Percentiles rank a stretch among this genome's conserved stretches.
Evolutionary conservation across 345 rosid species (phyloP).

Genomic region (Pseudoturritis turrita): DNA sequence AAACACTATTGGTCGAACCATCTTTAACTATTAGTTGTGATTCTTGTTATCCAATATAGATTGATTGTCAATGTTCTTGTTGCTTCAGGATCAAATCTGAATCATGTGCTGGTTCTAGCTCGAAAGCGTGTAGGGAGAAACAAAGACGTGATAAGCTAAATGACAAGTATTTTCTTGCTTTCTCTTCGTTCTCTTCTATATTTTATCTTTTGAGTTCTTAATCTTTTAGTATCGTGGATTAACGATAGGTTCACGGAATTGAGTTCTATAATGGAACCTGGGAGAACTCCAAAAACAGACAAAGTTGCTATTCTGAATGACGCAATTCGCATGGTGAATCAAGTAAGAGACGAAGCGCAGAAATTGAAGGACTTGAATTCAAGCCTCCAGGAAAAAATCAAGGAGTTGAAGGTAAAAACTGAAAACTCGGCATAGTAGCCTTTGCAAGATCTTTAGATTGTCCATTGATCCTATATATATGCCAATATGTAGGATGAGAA

Average conservation of each 20-base stretch:
- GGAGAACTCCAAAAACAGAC: slow-evolving; percentile 81
- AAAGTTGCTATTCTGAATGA: slow-evolving; percentile 74
- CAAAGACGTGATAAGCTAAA: slow-evolving; percentile 87
- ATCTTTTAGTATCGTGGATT: neutral
- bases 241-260: slow-evolving; percentile 68
- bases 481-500: slow-evolving; percentile 26
- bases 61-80: neutral
- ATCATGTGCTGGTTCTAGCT: slow-evolving; percentile 54
- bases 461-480: neutral
- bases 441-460: neutral
- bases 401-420: slow-evolving; percentile 57
- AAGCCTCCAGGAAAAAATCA: slow-evolving; percentile 71
- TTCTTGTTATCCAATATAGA: neutral
- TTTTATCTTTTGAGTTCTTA: slow-evolving; percentile 3
- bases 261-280: slow-evolving; percentile 76
- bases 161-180: slow-evolving; percentile 61
- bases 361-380: slow-evolving; percentile 73
- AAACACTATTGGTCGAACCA: neutral
- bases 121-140: slow-evolving; percentile 97
- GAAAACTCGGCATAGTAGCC: neutral
- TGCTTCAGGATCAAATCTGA: slow-evolving; percentile 47
- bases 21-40: neutral
- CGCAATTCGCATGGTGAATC: slow-evolving; percentile 74
- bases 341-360: slow-evolving; percentile 58
- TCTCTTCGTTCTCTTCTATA: neutral